phyloP scores from a whole-genome alignment of 331 rosid genomes.

The Spiraea crenata region DNA sequence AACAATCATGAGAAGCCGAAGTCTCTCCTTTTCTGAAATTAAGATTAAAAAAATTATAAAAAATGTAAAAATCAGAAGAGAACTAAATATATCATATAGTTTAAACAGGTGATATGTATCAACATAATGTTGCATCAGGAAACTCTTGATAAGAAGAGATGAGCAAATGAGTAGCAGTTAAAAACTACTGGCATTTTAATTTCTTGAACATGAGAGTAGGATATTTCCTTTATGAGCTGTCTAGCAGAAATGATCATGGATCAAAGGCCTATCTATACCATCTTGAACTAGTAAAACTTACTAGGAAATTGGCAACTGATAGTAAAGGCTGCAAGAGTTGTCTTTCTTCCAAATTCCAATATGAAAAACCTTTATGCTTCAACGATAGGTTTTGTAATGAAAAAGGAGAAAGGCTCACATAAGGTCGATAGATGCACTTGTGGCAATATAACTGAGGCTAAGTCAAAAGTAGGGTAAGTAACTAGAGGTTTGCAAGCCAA shows the following conservation, averaged over 20 bases:
- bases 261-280: background rate
- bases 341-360: background rate
- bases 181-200: background rate
- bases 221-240: background rate
- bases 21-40: conserved; percentile 62
- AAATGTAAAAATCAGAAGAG: background rate
- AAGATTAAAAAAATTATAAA: background rate
- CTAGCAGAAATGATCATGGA: background rate
- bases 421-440: background rate
- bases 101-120: conserved; percentile 2
- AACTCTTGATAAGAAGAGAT: background rate
- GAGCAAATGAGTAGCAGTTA: background rate
- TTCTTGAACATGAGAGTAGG: background rate
- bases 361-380: background rate
- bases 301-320: background rate
- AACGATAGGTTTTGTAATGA: background rate
- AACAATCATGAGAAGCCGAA: conserved; percentile 59
- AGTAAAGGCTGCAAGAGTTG: background rate
- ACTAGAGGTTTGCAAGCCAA: background rate
- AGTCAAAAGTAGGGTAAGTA: background rate
- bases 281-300: background rate
- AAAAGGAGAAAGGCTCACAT: background rate
- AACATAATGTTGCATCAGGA: background rate
- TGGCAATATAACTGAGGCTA: background rate
- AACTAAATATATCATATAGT: background rate